These are phyloP conservation scores for Marsdenia floribunda DNA, from an alignment of 257 asterid species.

Conservation along the genomic window DNA sequence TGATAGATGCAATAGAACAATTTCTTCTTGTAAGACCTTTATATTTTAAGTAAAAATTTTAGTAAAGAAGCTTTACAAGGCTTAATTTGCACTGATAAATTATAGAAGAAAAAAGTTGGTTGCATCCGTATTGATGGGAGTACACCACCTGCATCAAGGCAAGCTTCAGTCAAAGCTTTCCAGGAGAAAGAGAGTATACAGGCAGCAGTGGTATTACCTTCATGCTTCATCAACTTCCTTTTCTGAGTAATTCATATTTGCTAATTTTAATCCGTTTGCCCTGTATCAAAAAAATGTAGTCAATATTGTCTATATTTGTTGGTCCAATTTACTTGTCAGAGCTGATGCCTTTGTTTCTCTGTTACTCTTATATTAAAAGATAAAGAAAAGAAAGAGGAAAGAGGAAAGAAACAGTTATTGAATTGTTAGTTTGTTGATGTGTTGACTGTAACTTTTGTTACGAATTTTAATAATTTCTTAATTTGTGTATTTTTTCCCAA, in stretches of 20 bases:
- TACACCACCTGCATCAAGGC: constrained; percentile 84
- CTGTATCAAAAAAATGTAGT: no score
- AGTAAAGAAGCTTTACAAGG: constrained; percentile 4
- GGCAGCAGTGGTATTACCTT: constrained; percentile 80
- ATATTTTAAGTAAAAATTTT: neutral
- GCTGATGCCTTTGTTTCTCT: no score
- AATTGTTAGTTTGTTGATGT: no score
- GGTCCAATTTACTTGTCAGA: no score
- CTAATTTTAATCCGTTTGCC: neutral
- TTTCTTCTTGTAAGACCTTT: constrained; percentile 66
- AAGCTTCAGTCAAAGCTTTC: constrained; percentile 74
- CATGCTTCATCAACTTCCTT: constrained; percentile 3
- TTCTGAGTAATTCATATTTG: constrained; percentile 4
- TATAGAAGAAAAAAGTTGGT: constrained; percentile 82
- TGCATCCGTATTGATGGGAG: constrained; percentile 91
- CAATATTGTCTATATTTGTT: no score
- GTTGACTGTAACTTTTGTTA: no score
- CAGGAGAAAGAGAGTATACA: constrained; percentile 79
- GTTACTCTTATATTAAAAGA: no score
- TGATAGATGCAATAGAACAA: constrained; percentile 76
- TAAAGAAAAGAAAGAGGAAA: no score
- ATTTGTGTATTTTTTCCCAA: no score
- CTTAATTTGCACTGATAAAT: constrained; percentile 14
- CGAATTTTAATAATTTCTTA: no score
- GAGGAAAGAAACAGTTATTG: no score